These are phyloP conservation scores for Penicillium sp. DNA, from an alignment of 2,329 filamentous ascomycete species.

Conservation along the genomic window DNA sequence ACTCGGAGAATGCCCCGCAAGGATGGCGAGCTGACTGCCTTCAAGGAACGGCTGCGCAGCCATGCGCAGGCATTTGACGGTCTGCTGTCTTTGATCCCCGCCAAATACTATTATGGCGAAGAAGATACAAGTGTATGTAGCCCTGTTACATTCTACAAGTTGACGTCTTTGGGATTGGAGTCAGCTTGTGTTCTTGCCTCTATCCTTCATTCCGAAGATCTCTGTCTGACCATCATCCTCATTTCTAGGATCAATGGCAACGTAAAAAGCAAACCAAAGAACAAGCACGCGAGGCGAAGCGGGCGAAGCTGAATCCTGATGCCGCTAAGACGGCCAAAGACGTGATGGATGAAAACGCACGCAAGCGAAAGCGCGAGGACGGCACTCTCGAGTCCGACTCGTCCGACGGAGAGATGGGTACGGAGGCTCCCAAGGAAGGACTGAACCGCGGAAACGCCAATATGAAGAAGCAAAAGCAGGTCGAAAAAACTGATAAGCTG, in stretches of 20 bases:
- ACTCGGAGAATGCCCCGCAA: constrained; percentile 10
- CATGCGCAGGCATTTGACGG: constrained; percentile 73
- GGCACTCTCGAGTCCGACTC: constrained; percentile 44
- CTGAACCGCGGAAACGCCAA: constrained; percentile 43
- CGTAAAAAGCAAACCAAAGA: constrained; percentile 93
- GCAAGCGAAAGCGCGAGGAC: constrained; percentile 69
- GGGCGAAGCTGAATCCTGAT: constrained; percentile 83
- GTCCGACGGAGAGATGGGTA: constrained; percentile 39
- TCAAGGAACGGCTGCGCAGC: constrained; percentile 42
- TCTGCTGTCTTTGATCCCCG: constrained; percentile 75
- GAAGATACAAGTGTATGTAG: constrained; percentile 64
- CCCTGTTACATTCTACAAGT: not conserved
- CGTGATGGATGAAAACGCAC: constrained; percentile 74
- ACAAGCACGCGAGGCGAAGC: constrained; percentile 70
- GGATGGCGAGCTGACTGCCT: constrained; percentile 19
- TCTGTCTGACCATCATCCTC: constrained; percentile 12
- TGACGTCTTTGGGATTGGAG: not conserved
- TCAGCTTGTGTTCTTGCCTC: constrained; percentile 9
- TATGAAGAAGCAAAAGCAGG: constrained; percentile 50
- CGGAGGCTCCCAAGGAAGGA: constrained; percentile 53
- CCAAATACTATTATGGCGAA: constrained; percentile 81
- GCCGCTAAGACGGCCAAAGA: constrained; percentile 87
- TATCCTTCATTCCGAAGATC: constrained; percentile 7
- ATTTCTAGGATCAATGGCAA: constrained; percentile 74
- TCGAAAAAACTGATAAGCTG: constrained; percentile 20